A percentile compares a stretch with the other conserved stretches of the same genome.
These are phyloP conservation scores for Arthrobotrys sphaeroides DNA, from an alignment of 2,329 filamentous ascomycete species.

Conservation along the genomic window DNA sequence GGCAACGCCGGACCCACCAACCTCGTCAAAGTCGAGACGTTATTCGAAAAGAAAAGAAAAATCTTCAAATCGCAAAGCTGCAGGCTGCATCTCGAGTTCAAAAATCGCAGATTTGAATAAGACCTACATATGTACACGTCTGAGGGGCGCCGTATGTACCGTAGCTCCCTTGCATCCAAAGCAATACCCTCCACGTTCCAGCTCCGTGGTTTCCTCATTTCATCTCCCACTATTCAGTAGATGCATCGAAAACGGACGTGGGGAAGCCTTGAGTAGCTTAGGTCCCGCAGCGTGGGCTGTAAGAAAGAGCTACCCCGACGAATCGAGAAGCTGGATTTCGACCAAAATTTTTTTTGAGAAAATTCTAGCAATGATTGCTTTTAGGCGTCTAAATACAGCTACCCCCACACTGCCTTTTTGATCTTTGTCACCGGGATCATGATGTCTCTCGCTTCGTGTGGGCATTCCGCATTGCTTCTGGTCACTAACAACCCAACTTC, in stretches of 20 bases:
- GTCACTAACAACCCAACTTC: conserved; percentile 13
- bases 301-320: conserved; percentile 20
- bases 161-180: conserved; percentile 40
- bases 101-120: conserved; percentile 18
- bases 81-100: conserved; percentile 48
- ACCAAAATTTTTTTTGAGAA: not conserved
- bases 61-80: conserved; percentile 18
- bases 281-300: conserved; percentile 35
- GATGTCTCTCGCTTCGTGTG: conserved; percentile 38
- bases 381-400: not conserved
- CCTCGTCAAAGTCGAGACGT: conserved; percentile 1
- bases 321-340: conserved; percentile 47
- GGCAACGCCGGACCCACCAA: conserved; percentile 7
- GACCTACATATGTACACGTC: conserved; percentile 21
- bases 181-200: conserved; percentile 50
- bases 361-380: not conserved
- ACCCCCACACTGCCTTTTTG: conserved; percentile 31
- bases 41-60: conserved; percentile 25
- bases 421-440: conserved; percentile 1
- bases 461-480: conserved; percentile 48
- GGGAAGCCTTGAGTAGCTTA: conserved; percentile 49
- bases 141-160: not conserved
- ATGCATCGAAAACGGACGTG: conserved; percentile 48
- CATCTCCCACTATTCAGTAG: conserved; percentile 41
- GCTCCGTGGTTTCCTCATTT: conserved; percentile 52